Base-by-base conservation (phyloP, 768 basidiomycete genomes). In the Boletus pseudo-olivaceus region DNA sequence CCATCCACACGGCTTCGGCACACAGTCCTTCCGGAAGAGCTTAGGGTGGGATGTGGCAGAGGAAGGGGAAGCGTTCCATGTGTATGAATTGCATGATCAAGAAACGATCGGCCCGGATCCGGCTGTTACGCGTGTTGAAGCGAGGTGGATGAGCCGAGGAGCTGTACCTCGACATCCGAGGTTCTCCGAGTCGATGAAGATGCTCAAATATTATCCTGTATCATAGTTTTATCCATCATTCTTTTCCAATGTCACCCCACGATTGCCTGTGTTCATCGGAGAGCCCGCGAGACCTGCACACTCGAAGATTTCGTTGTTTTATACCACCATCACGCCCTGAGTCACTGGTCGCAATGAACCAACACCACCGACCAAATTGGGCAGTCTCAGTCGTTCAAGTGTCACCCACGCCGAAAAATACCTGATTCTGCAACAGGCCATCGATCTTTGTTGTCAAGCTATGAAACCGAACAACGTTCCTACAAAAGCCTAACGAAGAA, bases 1-100 rank as follows among this genome's bases (percentile, higher is more conserved):
- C 67, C 8, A 8, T 68, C 15, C 67, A 68, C 38, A 69, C 67
- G 1, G 4, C 38, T 15, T 45, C 52, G 26, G 34, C 26, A 8
- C 30, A 40, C 3, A 39, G 34, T 7, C 23, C n/a, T 61, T 33
- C 59, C 43, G 51, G 60, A 61, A 54, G 50, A 19, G 5, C 57
- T 55, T 57, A 55, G 49, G 37, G 29, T 39, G 14, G 15, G 64
- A 58, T 17, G 55, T 47, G 6, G 47, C 50, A 49, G 56, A 62
- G 49, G 48, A n/a, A 33, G 47, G 30, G 57, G 73, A n/a, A n/a
- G n/a, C n/a, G n/a, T n/a, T n/a, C n/a, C n/a, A n/a, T n/a, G n/a
- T n/a, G 27, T 73, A 68, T 40, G 61, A 61, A 15, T 23, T 67
- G 9, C 63, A 69, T 51, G 61, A 68, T 41, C 57, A 29, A 45